These are phyloP conservation scores for Globisporangium sylvaticum DNA, from an alignment of 352 stramenopile genomes.

Conservation along the genomic window DNA sequence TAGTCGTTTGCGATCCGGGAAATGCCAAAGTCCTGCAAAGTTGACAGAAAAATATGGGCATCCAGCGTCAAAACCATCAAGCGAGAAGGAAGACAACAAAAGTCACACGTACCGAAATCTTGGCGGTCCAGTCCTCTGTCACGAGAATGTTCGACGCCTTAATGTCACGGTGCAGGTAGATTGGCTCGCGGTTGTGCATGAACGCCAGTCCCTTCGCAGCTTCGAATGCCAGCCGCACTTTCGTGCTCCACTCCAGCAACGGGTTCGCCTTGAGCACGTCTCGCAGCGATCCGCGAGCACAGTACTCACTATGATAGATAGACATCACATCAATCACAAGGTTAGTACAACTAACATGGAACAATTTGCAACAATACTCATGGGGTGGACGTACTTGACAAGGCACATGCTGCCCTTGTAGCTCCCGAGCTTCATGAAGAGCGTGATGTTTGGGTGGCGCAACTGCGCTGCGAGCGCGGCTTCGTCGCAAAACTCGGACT, in stretches of 20 bases:
- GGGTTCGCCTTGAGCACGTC: constrained; percentile 59
- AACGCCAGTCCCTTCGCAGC: constrained; percentile 69
- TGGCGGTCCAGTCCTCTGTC: constrained; percentile 67
- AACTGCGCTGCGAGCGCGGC: constrained; percentile 56
- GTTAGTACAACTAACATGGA: constrained; percentile 8
- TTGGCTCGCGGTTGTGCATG: constrained; percentile 73
- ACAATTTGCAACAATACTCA: background rate
- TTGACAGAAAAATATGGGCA: background rate
- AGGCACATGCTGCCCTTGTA: constrained; percentile 67
- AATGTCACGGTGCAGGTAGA: constrained; percentile 71
- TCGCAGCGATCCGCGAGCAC: constrained; percentile 51
- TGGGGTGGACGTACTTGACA: constrained; percentile 51
- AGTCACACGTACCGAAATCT: constrained; percentile 38
- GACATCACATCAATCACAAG: constrained; percentile 3
- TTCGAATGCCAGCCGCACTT: constrained; percentile 63
- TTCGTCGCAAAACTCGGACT: constrained; percentile 65
- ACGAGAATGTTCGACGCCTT: constrained; percentile 77
- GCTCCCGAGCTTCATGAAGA: constrained; percentile 68
- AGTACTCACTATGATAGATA: constrained; percentile 52
- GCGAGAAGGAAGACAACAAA: too few species aligned
- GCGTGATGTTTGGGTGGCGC: constrained; percentile 69
- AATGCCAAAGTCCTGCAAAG: constrained; percentile 55
- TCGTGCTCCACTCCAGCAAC: constrained; percentile 63
- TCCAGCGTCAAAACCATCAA: too few species aligned
- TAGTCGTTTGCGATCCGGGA: constrained; percentile 70